Evolutionary conservation across 2,329 filamentous ascomycete species (phyloP), one percentile per base, ranked within the genome.

Genomic region (Zelopaecilomyces penicillatus): DNA sequence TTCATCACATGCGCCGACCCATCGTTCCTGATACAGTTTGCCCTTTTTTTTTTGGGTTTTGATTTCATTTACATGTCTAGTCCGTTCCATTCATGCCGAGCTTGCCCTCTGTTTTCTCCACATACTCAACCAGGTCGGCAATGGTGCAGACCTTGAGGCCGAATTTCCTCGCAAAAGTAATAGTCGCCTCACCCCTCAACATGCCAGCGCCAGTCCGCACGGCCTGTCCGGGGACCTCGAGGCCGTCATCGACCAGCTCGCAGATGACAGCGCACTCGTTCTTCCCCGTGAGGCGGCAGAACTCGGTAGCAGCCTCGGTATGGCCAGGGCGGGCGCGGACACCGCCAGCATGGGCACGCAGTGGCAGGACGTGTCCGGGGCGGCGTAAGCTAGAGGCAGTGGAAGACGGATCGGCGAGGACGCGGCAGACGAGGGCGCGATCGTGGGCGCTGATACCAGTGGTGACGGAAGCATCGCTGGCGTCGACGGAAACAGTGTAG

Each of bases 71-170:
- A 19, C 19, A 19, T 19, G 2, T 12, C 39, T 30, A 50, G 29
- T 44, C 43, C 35, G 58, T 62, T n/a, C 70, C 71, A 45, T 51
- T 61, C 30, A 54, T 43, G 37, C 55, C 11, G 49, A 75, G 59
- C 63, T 77, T 78, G 33, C 82, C 82, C 68, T 90, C 83, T 34
- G 74, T 82, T 71, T 80, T 82, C 65, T 93, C 84, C 47, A 95
- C 69, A 63, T 94, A 85, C 46, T 71, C 73, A 29, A 91, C 83
- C 67, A 98, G 66, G 66, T 91, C 89, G 62, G 91, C 89, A 67
- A 98, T 97, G 30, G 93, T 97, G 68, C 90, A 95, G 47, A 95
- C 88, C 71, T 85, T 93, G 55, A 98, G 71, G 4, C 89, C 89
- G 82, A 85, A 97, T 66, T 76, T 82, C 65, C 81, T 80, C 29